These are phyloP conservation scores for Tinospora cordifolia DNA, from an alignment of 164 flowering plant genomes.

Conservation along the genomic window DNA sequence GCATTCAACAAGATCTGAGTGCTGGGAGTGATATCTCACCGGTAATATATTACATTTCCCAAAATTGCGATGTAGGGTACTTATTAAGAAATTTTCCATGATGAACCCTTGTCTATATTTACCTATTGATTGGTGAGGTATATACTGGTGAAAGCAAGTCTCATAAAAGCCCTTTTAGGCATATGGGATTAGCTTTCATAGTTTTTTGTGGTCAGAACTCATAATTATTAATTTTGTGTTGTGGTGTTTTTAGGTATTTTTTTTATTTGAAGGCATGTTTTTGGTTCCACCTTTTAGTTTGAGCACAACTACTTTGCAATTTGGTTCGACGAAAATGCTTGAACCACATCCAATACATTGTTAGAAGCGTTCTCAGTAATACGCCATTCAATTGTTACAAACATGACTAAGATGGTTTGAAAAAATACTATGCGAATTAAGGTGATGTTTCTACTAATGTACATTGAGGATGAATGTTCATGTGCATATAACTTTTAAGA, in stretches of 20 bases:
- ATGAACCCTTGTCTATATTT: background rate
- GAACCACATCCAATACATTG: too few species aligned
- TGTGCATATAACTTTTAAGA: too few species aligned
- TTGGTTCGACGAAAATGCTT: too few species aligned
- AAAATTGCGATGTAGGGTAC: too few species aligned
- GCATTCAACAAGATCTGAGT: conserved; percentile 84
- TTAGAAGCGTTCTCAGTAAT: too few species aligned
- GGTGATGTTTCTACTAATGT: too few species aligned
- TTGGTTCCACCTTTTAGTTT: background rate
- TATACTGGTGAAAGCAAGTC: background rate
- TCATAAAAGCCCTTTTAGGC: background rate
- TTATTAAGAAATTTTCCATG: background rate
- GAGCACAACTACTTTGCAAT: background rate
- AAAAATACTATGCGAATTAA: too few species aligned
- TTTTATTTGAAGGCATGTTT: background rate
- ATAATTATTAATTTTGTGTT: background rate
- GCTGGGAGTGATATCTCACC: background rate
- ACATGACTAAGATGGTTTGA: too few species aligned
- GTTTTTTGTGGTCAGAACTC: background rate
- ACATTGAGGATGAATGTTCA: too few species aligned
- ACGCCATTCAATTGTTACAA: too few species aligned
- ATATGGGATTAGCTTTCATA: background rate
- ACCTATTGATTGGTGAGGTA: background rate
- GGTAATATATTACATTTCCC: background rate
- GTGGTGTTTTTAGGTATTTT: background rate